Evolutionary conservation across 2,329 filamentous ascomycete genomes (phyloP).

Genomic region (Alternaria postmessia): DNA sequence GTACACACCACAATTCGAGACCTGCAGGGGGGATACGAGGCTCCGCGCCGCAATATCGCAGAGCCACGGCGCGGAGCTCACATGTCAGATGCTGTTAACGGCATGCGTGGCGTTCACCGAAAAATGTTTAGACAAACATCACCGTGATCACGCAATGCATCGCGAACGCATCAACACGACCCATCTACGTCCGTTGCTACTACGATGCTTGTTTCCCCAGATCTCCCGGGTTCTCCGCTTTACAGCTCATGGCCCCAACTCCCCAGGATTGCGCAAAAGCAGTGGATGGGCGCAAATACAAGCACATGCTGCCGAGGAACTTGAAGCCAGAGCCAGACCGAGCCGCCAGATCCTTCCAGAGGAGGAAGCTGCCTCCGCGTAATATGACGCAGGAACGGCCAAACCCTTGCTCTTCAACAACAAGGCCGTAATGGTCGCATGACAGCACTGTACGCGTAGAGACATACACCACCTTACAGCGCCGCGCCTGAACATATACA

Average conservation of each 20-base stretch:
- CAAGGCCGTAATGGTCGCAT: background rate
- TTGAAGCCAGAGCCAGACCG: constrained; percentile 11
- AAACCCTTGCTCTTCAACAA: constrained; percentile 3
- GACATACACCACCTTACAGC: background rate
- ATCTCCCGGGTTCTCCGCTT: constrained; percentile 16
- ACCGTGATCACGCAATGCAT: background rate
- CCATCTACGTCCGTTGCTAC: background rate
- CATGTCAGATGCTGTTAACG: background rate
- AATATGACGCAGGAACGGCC: constrained; percentile 18
- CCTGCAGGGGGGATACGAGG: background rate
- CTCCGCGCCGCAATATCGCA: background rate
- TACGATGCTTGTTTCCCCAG: constrained; percentile 19
- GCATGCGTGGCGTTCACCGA: background rate
- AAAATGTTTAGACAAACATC: background rate
- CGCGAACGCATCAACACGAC: background rate
- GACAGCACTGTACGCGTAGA: background rate
- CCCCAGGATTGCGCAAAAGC: background rate
- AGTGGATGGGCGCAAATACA: background rate
- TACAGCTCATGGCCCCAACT: background rate
- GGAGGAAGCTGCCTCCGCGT: constrained; percentile 10
- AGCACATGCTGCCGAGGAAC: constrained; percentile 22
- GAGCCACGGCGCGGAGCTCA: background rate
- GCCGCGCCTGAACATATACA: background rate
- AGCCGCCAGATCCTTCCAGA: constrained; percentile 23
- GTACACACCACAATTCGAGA: background rate